A percentile compares a stretch with the other conserved stretches of the same genome.
Conservation (phyloP, 768 basidiomycete species). For the Mycena venus region DNA sequence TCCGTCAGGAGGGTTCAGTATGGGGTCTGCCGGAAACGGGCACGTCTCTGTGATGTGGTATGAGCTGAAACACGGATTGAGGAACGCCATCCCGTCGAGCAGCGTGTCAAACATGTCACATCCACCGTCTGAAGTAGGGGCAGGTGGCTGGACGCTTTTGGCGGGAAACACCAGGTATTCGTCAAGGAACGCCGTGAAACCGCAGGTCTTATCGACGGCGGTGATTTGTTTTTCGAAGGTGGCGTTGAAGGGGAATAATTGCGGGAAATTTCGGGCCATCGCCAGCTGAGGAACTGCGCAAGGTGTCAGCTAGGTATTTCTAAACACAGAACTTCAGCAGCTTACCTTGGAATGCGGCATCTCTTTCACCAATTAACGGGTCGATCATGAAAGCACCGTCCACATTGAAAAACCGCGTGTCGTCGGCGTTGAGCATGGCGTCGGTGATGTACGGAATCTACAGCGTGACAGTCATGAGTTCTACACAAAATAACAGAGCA, state of each 20-base stretch:
- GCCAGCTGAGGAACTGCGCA: not conserved
- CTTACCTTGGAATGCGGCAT: not conserved
- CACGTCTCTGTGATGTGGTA: not conserved
- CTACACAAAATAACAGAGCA: too few species aligned
- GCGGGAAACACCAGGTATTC: constrained; percentile 4
- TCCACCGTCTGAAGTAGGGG: not conserved
- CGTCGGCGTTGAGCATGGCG: constrained; percentile 8
- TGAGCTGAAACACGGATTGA: constrained; percentile 1
- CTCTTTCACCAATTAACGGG: not conserved
- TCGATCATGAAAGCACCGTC: not conserved
- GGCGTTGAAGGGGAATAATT: constrained; percentile 3
- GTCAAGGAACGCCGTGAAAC: constrained; percentile 3
- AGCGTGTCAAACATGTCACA: not conserved
- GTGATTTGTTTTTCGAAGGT: not conserved
- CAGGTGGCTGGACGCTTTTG: not conserved
- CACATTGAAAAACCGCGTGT: not conserved
- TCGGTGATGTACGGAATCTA: constrained; percentile 13
- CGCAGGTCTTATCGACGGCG: not conserved
- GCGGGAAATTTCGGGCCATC: not conserved
- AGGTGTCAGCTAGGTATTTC: not conserved
- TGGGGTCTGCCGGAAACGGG: not conserved
- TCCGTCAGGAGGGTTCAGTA: not conserved
- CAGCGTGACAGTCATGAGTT: too few species aligned
- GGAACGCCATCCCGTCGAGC: not conserved
- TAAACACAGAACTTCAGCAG: too few species aligned